Evolutionary conservation across 139 green algal species (phyloP).

Genomic region (Chlamydomonas sphaeroides): DNA sequence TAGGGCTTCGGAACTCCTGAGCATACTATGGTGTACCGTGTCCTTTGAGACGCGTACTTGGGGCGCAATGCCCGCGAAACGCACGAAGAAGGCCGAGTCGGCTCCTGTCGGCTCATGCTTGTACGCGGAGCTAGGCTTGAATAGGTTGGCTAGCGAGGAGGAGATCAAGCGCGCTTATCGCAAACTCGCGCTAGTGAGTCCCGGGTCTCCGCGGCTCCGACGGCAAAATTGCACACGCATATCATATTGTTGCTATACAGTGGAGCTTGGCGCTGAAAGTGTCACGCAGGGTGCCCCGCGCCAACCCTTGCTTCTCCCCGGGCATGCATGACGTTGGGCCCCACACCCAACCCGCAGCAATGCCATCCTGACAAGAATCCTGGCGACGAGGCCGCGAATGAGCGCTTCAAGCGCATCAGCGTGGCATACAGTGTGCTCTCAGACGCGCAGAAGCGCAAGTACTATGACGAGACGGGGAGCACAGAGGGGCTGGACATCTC

Average conservation of each 20-base stretch:
- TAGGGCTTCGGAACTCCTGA: no score
- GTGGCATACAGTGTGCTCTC: slow-evolving; percentile 55
- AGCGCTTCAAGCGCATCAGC: slow-evolving; percentile 57
- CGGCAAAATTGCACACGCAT: no score
- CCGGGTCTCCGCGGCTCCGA: no score
- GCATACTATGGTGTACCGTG: no score
- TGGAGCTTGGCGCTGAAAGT: no score
- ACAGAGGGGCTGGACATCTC: slow-evolving; percentile 41
- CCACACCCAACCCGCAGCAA: neutral
- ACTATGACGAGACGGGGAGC: slow-evolving; percentile 49
- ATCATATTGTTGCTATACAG: no score
- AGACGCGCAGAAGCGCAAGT: slow-evolving; percentile 50
- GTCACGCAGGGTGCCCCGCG: no score
- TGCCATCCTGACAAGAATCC: slow-evolving; percentile 69
- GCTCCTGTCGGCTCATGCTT: neutral
- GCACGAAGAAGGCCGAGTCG: neutral
- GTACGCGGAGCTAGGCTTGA: slow-evolving; percentile 13
- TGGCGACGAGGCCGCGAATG: slow-evolving; percentile 28
- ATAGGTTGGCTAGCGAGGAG: neutral
- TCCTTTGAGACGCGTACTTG: no score
- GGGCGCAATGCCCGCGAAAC: no score
- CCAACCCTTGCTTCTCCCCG: no score
- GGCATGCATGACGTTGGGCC: no score
- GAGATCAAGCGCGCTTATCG: slow-evolving; percentile 58
- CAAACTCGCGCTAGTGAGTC: slow-evolving; percentile 39